Evolutionary conservation across 805 yeast genomes (phyloP), one percentile per base, ranked within the genome.

Genomic region (Metschnikowia cerradonensis): DNA sequence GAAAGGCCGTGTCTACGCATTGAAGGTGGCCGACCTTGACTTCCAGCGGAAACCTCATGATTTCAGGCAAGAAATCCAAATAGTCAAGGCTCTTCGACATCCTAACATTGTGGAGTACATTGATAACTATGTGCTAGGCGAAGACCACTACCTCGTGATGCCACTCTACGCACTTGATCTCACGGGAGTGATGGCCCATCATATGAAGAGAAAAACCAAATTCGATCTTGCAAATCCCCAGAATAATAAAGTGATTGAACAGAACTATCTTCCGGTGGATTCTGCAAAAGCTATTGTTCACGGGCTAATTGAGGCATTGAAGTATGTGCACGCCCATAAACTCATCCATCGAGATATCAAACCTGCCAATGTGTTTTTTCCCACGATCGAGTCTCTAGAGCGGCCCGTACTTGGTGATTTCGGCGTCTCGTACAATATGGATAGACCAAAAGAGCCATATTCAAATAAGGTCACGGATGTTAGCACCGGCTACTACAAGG

Each of bases 401-500:
- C 52, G 52, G 13, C 73, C 75, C 1, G 63, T 71, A 4, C 54
- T 85, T 1, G 79, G 82, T 14, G 95, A 89, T 60, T 84, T 85
- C 66, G 94, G 95, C 6, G 77, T 82, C 14, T 59, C 70, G 19
- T 71, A 70, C 55, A 64, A 69, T 34, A 41, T 32, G 35, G 48
- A 56, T 6, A 58, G 60, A 2, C 32, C 52, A 13, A 68, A 64
- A 36, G 83, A 88, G 36, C 77, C 78, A 46, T 52, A 58, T 1
- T 62, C 65, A 5, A 60, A 65, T 8, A 70, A 76, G 56, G 71
- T 76, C 51, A 72, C 78, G n/a, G 87, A 81, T 55, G 83, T 89
- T 3, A 76, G 85, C 19, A 84, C 91, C 0, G 83, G 84, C 1
- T 73, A 74, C 33, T 89, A 80, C 66, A 82, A 86, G 52, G 83